These are phyloP conservation scores for Blastobotrys persicus DNA, from an alignment of 1,139 yeast species.

Conservation along the genomic window DNA sequence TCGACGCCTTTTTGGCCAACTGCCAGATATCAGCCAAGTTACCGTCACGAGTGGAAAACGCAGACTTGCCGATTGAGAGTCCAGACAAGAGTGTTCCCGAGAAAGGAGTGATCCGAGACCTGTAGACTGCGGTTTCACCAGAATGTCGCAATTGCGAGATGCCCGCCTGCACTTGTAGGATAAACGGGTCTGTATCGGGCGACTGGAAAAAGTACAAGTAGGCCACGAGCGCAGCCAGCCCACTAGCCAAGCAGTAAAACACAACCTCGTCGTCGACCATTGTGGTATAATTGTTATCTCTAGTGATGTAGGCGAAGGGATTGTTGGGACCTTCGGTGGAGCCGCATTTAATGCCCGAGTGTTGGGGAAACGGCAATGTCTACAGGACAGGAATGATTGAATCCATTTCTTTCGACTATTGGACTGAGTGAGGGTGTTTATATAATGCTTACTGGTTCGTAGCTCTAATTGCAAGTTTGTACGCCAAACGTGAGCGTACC, in stretches of 20 bases:
- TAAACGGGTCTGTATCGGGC: slow-evolving; percentile 52
- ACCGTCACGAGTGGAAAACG: slow-evolving; percentile 47
- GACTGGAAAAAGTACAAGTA: slow-evolving; percentile 34
- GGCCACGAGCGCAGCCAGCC: slow-evolving; percentile 16
- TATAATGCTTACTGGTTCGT: no score
- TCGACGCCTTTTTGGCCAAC: slow-evolving; percentile 21
- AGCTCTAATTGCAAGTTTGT: no score
- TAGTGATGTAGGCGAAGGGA: not conserved
- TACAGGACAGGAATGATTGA: no score
- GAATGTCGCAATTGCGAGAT: slow-evolving; percentile 51
- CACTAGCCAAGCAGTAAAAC: slow-evolving; percentile 2
- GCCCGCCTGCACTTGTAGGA: slow-evolving; percentile 54
- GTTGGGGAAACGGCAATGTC: no score
- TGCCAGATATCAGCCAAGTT: slow-evolving; percentile 58
- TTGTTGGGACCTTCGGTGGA: not conserved
- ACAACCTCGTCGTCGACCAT: slow-evolving; percentile 4
- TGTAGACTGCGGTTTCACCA: slow-evolving; percentile 61
- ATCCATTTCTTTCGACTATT: no score
- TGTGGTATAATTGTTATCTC: not conserved
- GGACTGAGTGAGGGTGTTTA: no score
- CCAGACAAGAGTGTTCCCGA: slow-evolving; percentile 47
- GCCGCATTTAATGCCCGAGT: not conserved
- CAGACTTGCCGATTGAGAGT: slow-evolving; percentile 42
- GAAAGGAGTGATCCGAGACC: slow-evolving; percentile 52
- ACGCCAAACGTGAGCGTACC: no score